phyloP scores from a whole-genome alignment of 192 early-diverging fungal genomes.

The Mortierella antarctica region DNA sequence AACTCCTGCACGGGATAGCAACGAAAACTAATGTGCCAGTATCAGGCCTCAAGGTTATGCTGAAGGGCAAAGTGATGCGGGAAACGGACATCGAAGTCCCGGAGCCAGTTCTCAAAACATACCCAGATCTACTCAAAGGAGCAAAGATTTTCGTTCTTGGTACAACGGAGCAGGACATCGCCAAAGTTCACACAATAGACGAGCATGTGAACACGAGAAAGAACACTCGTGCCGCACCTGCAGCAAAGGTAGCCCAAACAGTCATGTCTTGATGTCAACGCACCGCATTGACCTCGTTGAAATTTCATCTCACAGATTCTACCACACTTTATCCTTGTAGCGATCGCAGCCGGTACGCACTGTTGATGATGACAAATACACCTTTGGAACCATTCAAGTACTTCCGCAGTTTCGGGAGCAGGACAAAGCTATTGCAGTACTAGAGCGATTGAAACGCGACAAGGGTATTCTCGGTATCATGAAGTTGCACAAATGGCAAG shows the following conservation, averaged over 20 bases:
- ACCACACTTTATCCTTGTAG: background rate
- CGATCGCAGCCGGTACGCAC: constrained; percentile 27
- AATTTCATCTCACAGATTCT: background rate
- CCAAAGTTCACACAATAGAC: constrained; percentile 44
- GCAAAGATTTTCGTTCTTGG: constrained; percentile 44
- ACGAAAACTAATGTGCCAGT: constrained; percentile 20
- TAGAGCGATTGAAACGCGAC: constrained; percentile 77
- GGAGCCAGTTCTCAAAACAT: constrained; percentile 6
- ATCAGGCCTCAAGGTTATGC: constrained; percentile 30
- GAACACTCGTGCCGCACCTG: constrained; percentile 22
- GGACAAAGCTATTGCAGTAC: constrained; percentile 64
- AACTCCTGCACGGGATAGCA: constrained; percentile 18
- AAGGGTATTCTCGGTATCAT: constrained; percentile 67
- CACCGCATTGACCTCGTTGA: no score
- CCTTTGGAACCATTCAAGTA: constrained; percentile 67
- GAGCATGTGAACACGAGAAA: constrained; percentile 31
- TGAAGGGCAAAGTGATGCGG: constrained; percentile 31
- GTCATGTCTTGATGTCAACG: background rate
- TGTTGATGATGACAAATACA: constrained; percentile 58
- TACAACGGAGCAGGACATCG: constrained; percentile 39
- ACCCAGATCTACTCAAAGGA: constrained; percentile 11
- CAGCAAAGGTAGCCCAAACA: constrained; percentile 25
- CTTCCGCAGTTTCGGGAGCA: constrained; percentile 65
- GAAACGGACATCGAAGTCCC: background rate
- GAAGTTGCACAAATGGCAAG: constrained; percentile 71